These are phyloP conservation scores for Kernera saxatilis DNA, from an alignment of 345 rosid genomes.

Conservation along the genomic window DNA sequence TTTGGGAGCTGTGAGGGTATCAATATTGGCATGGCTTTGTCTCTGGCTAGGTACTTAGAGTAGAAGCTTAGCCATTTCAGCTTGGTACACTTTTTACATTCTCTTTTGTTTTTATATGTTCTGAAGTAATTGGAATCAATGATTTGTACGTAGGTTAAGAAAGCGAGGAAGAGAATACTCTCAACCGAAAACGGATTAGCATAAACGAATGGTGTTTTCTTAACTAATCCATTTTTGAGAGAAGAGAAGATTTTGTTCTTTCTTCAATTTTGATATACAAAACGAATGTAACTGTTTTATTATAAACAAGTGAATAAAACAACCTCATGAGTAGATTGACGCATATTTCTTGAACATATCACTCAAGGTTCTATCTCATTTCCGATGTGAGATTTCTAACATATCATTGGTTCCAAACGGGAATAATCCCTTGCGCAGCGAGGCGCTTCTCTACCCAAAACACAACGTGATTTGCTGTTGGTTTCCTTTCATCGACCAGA, in stretches of 20 bases:
- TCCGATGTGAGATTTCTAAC: neutral
- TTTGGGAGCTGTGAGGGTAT: conserved; percentile 29
- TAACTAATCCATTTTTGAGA: too few species aligned
- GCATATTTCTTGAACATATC: neutral
- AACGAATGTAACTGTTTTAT: neutral
- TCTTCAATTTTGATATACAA: too few species aligned
- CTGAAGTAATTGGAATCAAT: neutral
- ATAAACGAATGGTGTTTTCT: neutral
- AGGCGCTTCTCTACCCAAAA: conserved; percentile 96
- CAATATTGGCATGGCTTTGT: conserved; percentile 12
- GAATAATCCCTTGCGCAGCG: conserved; percentile 92
- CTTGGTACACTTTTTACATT: neutral
- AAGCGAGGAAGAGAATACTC: conserved; percentile 16
- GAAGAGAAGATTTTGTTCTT: too few species aligned
- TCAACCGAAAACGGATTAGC: conserved; percentile 1
- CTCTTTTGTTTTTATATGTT: neutral
- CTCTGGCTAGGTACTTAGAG: neutral
- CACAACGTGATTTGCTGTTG: conserved; percentile 65
- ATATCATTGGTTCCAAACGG: conserved; percentile 62
- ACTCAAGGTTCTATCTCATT: neutral
- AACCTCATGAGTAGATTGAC: neutral
- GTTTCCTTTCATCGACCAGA: conserved; percentile 84
- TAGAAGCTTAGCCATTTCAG: neutral
- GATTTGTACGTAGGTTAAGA: conserved; percentile 1
- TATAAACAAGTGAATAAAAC: neutral